Evolutionary conservation across 1,139 yeast species (phyloP), one percentile per base, ranked within the genome.

Genomic region (Zygotorulaspora mrakii): DNA sequence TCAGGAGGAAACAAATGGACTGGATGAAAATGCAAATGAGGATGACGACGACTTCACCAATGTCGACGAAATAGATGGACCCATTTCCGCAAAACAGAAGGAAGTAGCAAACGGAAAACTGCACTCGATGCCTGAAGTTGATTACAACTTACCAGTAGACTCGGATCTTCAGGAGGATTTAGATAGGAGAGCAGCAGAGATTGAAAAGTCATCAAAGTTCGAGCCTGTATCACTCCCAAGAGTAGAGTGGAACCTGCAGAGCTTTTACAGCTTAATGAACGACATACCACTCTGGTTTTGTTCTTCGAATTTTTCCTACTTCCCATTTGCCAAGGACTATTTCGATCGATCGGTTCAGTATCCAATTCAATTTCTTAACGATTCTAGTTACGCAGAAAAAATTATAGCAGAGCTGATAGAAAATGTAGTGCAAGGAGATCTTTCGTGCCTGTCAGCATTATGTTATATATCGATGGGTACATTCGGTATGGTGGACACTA

Each of bases 281-380:
- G 87, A 81, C 48, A 47, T 82, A 14, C 67, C 70, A 29, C 82
- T 79, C 36, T 82, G 94, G 94, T 82, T 82, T 52, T 67, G 75
- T 4, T 55, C 56, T 30, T 61, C 68, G 33, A 91, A 82, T 55
- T 67, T 75, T 38, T 42, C 39, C 4, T 34, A 42, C 17, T 41
- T 60, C n/a, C 43, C 48, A 2, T 48, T 40, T 22, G 31, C 48
- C 2, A 44, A 45, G 23, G 31, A 37, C 10, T 39, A 48, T 21
- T 59, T 58, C 33, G 50, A 52, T 11, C 38, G 48, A 11, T 31
- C 44, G 25, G 49, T 47, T 1, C 24, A 37, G 4, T 52, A 55
- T 18, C 54, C 57, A 4, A 42, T 47, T 3, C 51, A 43, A 17
- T 55, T 53, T 27, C 10, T 56, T 1, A 33, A 13, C 10, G 54